phyloP scores from a whole-genome alignment of 371 early-diverging fungal genomes.

The Mortierella sp. region DNA sequence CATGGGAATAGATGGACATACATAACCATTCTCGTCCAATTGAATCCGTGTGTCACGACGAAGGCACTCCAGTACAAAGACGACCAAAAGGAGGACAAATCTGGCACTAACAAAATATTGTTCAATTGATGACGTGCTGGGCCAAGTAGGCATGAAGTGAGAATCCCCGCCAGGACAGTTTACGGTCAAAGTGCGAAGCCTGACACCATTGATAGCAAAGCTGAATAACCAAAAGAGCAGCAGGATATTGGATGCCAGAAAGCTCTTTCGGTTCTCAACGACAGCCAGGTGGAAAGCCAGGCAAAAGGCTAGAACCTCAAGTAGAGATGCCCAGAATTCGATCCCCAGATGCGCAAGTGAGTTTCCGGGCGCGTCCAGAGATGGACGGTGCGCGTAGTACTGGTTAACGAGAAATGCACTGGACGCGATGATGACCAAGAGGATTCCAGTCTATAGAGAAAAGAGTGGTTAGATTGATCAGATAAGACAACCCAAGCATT shows the following conservation, averaged over 20 bases:
- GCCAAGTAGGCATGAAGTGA: neutral
- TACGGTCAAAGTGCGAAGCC: conserved; percentile 70
- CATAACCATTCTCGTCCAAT: conserved; percentile 32
- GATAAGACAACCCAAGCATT: no score
- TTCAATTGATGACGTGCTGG: conserved; percentile 55
- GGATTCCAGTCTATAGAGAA: neutral
- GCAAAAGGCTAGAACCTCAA: conserved; percentile 22
- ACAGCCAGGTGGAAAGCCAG: conserved; percentile 61
- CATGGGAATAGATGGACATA: neutral
- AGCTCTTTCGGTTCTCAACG: conserved; percentile 77
- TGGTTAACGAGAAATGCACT: neutral
- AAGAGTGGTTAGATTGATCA: neutral
- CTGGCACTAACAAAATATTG: conserved; percentile 42
- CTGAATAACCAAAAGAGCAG: conserved; percentile 84
- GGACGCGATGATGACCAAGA: neutral
- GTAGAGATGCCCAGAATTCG: conserved; percentile 27
- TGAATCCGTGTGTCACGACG: conserved; percentile 37
- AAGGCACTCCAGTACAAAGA: conserved; percentile 40
- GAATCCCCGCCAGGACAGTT: conserved; percentile 63
- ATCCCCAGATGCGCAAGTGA: conserved; percentile 17
- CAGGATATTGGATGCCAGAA: conserved; percentile 74
- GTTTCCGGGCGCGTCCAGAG: conserved; percentile 4
- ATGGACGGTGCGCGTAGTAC: conserved; percentile 9
- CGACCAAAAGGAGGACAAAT: conserved; percentile 6
- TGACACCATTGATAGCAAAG: conserved; percentile 57